Evolutionary conservation across 139 green algal species (phyloP), one percentile per base, ranked within the genome.

Genomic region (Auxenochlorella pyrenoidosa): DNA sequence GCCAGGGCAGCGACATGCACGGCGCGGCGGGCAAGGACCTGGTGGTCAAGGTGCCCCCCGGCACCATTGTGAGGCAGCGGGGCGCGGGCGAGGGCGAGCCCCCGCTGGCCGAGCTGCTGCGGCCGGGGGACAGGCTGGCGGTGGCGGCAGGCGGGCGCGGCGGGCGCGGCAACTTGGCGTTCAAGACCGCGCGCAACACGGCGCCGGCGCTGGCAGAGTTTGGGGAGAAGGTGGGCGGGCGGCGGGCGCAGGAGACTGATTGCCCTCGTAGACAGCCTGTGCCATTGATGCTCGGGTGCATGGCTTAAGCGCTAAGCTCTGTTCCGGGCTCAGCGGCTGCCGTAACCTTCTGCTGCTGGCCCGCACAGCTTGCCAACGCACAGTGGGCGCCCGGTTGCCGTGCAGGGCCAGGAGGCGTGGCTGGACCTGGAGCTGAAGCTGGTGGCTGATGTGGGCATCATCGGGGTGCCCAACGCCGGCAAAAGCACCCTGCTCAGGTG

Each of bases 381-480:
- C n/a, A n/a, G n/a, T n/a, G n/a, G n/a, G n/a, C n/a, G n/a, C n/a
- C n/a, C n/a, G n/a, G n/a, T n/a, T n/a, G n/a, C n/a, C n/a, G n/a
- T 54, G 71, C 72, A 79, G 82, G 70, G 82, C 59, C n/a, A 63
- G 18, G 95, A 97, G 87, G 66, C 83, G 63, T 98, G 95, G 94
- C n/a, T 97, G 32, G 93, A 98, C 76, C 92, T 99, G 85, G 97
- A 99, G 92, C 94, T 99, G 66, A 96, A 96, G 90, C 84, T 93
- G 73, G 87, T 99, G 44, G 98, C 98, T 1, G 97, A 99, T 87
- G 96, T 98, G 38, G 97, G 97, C 85, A 98, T 99, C 84, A 94
- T 99, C 5, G 98, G 97, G 26, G 92, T 96, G 19, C 97, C 97
- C 60, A 99, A 98, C 88, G 97, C 94, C 5, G 97, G 97, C 80